A percentile compares a stretch with the other conserved stretches of the same genome.
phyloP scores from a whole-genome alignment of 257 asterid species.

The Ilex asprella region DNA sequence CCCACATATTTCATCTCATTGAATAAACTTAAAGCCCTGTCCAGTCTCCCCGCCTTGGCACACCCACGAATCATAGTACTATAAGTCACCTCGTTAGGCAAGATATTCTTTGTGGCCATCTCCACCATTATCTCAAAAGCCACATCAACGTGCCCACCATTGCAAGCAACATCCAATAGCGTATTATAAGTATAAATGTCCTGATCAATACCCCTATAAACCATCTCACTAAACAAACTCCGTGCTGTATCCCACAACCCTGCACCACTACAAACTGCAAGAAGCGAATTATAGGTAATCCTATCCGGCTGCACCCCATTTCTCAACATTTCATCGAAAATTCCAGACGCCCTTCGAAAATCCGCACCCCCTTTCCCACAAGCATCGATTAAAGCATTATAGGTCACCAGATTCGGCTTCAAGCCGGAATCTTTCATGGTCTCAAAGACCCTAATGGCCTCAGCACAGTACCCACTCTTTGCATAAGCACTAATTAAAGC shows the following conservation, averaged over 20 bases:
- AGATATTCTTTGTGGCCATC: constrained; percentile 55
- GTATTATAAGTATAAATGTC: constrained; percentile 91
- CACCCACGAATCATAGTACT: constrained; percentile 93
- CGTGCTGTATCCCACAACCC: constrained; percentile 77
- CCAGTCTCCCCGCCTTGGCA: constrained; percentile 72
- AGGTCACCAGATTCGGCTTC: constrained; percentile 87
- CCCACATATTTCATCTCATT: constrained; percentile 85
- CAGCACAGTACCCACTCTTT: constrained; percentile 73
- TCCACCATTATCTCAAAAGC: constrained; percentile 78
- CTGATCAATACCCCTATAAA: constrained; percentile 60
- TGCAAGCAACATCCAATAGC: constrained; percentile 78
- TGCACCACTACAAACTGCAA: constrained; percentile 91
- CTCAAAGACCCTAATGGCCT: constrained; percentile 61
- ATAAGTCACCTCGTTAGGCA: constrained; percentile 82
- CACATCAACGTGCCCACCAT: constrained; percentile 68
- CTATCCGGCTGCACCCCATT: constrained; percentile 81
- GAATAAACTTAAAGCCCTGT: constrained; percentile 63
- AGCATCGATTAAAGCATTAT: constrained; percentile 84
- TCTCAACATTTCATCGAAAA: constrained; percentile 63
- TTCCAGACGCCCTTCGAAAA: constrained; percentile 67
- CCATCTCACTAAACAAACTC: constrained; percentile 70
- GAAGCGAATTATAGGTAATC: constrained; percentile 84
- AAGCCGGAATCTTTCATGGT: constrained; percentile 73
- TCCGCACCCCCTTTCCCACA: constrained; percentile 97
- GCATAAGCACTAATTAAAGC: constrained; percentile 86